Evolutionary conservation across 1,139 yeast genomes (phyloP).

Genomic region (Petasospora fabianii): DNA sequence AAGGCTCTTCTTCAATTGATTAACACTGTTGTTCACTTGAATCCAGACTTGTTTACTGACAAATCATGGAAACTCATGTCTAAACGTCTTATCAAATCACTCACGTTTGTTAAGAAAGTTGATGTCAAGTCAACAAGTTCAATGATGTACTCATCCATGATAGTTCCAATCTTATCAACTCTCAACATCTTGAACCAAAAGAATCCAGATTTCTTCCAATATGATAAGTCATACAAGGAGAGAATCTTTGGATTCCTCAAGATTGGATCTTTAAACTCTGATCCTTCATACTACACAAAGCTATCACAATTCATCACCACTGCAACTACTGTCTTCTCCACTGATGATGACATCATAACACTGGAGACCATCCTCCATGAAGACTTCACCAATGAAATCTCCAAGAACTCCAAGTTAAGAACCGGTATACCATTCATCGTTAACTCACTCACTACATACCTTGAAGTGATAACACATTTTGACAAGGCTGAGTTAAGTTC

Average conservation of each 20-base stretch:
- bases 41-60: constrained; percentile 26
- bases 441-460: constrained; percentile 19
- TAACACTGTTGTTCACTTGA: constrained; percentile 24
- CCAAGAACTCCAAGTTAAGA: constrained; percentile 28
- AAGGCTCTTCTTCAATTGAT: constrained; percentile 41
- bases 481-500: neutral
- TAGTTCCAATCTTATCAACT: constrained; percentile 48
- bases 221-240: constrained; percentile 42
- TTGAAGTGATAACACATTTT: constrained; percentile 8
- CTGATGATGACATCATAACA: constrained; percentile 11
- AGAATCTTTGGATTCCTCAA: constrained; percentile 44
- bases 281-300: constrained; percentile 43
- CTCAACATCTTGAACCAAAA: constrained; percentile 40
- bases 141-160: constrained; percentile 41
- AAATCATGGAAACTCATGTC: constrained; percentile 43
- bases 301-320: constrained; percentile 20
- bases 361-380: constrained; percentile 22
- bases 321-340: constrained; percentile 8
- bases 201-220: constrained; percentile 47
- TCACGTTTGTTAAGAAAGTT: constrained; percentile 38
- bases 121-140: constrained; percentile 31
- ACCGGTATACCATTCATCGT: constrained; percentile 27
- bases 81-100: constrained; percentile 48
- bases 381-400: constrained; percentile 27
- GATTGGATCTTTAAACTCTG: constrained; percentile 52